These are phyloP conservation scores for Teratosphaeria gauchensis DNA, from an alignment of 2,329 filamentous ascomycete species.

Conservation along the genomic window DNA sequence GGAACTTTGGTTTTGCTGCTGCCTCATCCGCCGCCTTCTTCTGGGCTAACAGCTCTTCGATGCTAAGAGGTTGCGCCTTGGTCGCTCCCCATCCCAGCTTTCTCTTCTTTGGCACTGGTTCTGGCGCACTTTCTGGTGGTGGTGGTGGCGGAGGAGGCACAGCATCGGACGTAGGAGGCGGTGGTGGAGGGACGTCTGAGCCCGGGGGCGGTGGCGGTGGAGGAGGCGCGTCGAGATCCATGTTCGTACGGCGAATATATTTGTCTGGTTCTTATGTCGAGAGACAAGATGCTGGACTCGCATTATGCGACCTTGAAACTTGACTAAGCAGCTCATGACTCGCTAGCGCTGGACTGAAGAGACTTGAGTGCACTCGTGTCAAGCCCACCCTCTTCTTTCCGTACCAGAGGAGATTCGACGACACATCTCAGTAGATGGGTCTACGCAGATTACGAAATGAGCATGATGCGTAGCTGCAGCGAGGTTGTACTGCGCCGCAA, in stretches of 20 bases:
- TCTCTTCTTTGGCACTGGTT: slow-evolving; percentile 28
- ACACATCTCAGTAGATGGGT: too few species aligned
- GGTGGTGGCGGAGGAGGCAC: slow-evolving; percentile 15
- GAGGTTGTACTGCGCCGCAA: too few species aligned
- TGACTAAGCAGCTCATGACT: too few species aligned
- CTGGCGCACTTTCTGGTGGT: not conserved
- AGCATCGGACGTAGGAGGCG: slow-evolving; percentile 10
- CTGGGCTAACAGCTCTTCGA: slow-evolving; percentile 75
- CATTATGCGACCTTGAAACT: too few species aligned
- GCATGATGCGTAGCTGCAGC: too few species aligned
- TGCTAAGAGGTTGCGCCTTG: slow-evolving; percentile 55
- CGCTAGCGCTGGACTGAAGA: too few species aligned
- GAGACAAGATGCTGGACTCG: too few species aligned
- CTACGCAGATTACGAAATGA: too few species aligned
- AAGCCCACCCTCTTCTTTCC: too few species aligned
- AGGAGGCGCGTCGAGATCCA: slow-evolving; percentile 1
- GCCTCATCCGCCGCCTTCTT: slow-evolving; percentile 80
- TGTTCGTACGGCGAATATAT: not conserved
- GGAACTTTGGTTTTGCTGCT: slow-evolving; percentile 77
- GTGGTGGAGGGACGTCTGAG: slow-evolving; percentile 7
- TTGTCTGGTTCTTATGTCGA: too few species aligned
- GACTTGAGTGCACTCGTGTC: too few species aligned
- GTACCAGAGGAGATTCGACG: too few species aligned
- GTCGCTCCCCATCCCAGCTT: slow-evolving; percentile 47
- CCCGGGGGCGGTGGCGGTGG: slow-evolving; percentile 6